Conservation (phyloP, 2,329 filamentous ascomycete genomes). For the Cordyceps sp. region DNA sequence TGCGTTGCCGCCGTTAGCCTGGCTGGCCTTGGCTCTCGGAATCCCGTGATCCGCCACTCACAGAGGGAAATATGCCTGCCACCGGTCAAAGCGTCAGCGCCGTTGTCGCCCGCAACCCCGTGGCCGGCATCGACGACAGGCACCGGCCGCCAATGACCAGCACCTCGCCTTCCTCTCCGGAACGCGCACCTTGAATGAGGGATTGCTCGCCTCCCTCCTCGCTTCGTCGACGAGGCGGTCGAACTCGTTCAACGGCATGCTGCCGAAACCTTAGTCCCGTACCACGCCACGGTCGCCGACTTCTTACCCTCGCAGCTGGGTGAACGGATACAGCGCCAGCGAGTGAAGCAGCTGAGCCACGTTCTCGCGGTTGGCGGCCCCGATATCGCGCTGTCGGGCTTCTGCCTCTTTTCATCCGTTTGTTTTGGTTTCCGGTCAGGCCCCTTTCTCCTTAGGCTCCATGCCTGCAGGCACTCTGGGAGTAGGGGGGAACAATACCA, state of each 20-base stretch:
- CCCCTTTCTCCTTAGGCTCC: too few species aligned
- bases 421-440: not conserved
- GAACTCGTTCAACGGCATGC: slow-evolving; percentile 41
- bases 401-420: slow-evolving; percentile 21
- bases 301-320: slow-evolving; percentile 27
- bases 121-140: too few species aligned
- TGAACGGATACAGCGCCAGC: slow-evolving; percentile 39
- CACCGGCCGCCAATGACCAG: too few species aligned
- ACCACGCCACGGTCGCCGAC: not conserved
- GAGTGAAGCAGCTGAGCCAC: slow-evolving; percentile 37
- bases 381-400: slow-evolving; percentile 33
- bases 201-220: slow-evolving; percentile 33
- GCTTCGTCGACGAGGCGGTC: slow-evolving; percentile 39
- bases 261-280: slow-evolving; percentile 11
- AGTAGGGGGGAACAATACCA: slow-evolving; percentile 27
- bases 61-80: slow-evolving; percentile 44
- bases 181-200: slow-evolving; percentile 39
- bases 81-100: slow-evolving; percentile 1
- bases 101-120: too few species aligned
- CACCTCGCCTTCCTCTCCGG: too few species aligned
- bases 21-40: too few species aligned
- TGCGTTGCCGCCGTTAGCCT: slow-evolving; percentile 8
- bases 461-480: not conserved
- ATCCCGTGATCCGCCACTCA: too few species aligned
- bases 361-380: slow-evolving; percentile 34